Evolutionary conservation across 495 filamentous ascomycete genomes (phyloP).

Genomic region (Chaetomium fimeti): DNA sequence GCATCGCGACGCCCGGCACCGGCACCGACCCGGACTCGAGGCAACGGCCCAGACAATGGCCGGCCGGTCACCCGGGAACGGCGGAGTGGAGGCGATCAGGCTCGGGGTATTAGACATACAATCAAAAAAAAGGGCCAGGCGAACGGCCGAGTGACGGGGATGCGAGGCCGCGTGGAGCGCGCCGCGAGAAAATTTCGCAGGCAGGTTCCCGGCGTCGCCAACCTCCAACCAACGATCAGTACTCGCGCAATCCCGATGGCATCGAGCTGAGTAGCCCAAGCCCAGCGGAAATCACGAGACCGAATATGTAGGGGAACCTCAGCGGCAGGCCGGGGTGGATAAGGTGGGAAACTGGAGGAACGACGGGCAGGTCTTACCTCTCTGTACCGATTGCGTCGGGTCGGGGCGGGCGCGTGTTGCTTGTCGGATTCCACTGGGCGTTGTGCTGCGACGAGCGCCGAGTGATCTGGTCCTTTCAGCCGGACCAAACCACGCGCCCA

Average conservation of each 20-base stretch:
- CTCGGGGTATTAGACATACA: conserved; percentile 22
- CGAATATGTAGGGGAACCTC: conserved; percentile 27
- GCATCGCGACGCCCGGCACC: conserved; percentile 5
- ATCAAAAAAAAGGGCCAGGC: conserved; percentile 16
- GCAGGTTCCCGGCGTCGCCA: conserved; percentile 26
- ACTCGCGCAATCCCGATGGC: conserved; percentile 29
- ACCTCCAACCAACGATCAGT: conserved; percentile 28
- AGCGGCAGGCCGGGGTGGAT: conserved; percentile 37
- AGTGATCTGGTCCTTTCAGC: conserved; percentile 35
- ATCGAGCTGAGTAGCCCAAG: conserved; percentile 28
- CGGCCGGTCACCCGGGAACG: conserved; percentile 22
- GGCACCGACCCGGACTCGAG: conserved; percentile 19
- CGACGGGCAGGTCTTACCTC: conserved; percentile 41
- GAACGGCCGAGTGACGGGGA: conserved; percentile 20
- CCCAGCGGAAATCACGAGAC: conserved; percentile 36
- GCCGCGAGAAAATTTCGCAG: conserved; percentile 39
- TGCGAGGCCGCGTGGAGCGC: conserved; percentile 27
- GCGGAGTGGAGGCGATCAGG: conserved; percentile 35
- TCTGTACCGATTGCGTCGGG: conserved; percentile 33
- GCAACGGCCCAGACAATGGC: conserved; percentile 19
- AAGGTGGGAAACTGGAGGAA: conserved; percentile 36
- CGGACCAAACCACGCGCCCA: conserved; percentile 26
- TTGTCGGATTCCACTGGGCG: conserved; percentile 39
- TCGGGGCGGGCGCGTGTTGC: conserved; percentile 33
- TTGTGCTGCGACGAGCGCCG: conserved; percentile 28